These are phyloP conservation scores for Hypoxylon fragiforme DNA, from an alignment of 495 filamentous ascomycete genomes.

Conservation along the genomic window DNA sequence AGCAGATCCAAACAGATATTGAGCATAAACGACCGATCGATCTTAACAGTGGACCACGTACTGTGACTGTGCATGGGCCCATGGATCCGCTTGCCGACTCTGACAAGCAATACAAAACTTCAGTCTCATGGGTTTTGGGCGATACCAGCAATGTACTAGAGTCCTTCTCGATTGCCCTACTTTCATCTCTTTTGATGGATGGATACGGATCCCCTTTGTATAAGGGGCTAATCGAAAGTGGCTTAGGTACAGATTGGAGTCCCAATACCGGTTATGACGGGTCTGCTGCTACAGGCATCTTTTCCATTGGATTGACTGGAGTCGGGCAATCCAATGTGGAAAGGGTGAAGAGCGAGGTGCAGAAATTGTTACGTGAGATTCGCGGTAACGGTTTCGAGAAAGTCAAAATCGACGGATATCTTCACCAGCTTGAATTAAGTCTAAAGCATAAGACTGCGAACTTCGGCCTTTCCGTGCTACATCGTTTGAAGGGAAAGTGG, in stretches of 20 bases:
- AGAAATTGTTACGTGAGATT: conserved; percentile 66
- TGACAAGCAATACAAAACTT: conserved; percentile 89
- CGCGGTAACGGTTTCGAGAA: conserved; percentile 78
- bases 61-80: conserved; percentile 75
- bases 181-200: conserved; percentile 82
- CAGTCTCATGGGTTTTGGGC: conserved; percentile 87
- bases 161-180: conserved; percentile 77
- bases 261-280: conserved; percentile 90
- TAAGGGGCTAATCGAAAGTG: conserved; percentile 84
- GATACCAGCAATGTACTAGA: conserved; percentile 80
- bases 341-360: conserved; percentile 72
- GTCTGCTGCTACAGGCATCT: conserved; percentile 73
- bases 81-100: conserved; percentile 84
- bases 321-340: conserved; percentile 77
- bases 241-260: conserved; percentile 88
- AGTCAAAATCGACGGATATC: conserved; percentile 86
- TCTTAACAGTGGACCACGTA: conserved; percentile 65
- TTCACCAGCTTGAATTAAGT: conserved; percentile 88
- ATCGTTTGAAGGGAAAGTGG: conserved; percentile 85
- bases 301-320: conserved; percentile 87
- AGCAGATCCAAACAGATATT: conserved; percentile 66
- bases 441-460: conserved; percentile 94
- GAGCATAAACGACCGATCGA: conserved; percentile 76
- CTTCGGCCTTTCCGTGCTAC: conserved; percentile 89
- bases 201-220: conserved; percentile 96